Base-by-base conservation (phyloP, 306 rosid species). In the Begonia peltatifolia region DNA sequence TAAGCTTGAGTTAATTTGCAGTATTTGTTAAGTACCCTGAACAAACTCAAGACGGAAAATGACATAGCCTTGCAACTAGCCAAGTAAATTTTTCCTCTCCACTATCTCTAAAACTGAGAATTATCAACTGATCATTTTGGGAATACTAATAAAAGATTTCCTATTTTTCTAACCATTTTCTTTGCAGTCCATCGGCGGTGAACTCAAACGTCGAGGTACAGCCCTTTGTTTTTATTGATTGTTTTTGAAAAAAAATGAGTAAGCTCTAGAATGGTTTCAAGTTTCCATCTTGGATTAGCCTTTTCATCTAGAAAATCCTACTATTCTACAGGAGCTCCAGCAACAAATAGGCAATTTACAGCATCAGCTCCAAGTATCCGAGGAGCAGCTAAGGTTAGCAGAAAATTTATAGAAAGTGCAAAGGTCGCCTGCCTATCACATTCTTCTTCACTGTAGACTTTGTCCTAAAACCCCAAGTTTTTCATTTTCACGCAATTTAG, bases 321-420 rank as follows among this genome's bases (percentile, higher is more conserved):
- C 35, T 38, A 11, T 42, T 2, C 35, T 63, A 14, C 38, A 89
- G 97, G 95, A 89, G 38, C 83, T 83, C 22, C 87, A 80, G 41
- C 87, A 78, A 41, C 87, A 85, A 70, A 69, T 82, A 53, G 63
- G 54, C 47, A 66, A 77, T n/a, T 47, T 85, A 55, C 84, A 79
- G 42, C 95, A 89, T 47, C 87, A 82, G 52, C 78, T 84, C 63
- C 95, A 85, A 71, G 74, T 82, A 64, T 77, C 77, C 0, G 90
- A 89, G 58, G 87, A 82, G 52, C 94, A 80, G n/a, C 59, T 89
- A 56, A 76, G 97, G 97, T 89, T 56, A 23, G 42, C 5, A 22
- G 3, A 49, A 38, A 48, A 16, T 22, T 36, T 42, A 25, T 3
- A 44, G 14, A 1, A 47, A 59, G 23, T 53, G 2, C 7, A 17